These are phyloP conservation scores for Ceratocystis harringtonii DNA, from an alignment of 2,329 filamentous ascomycete genomes.

Conservation along the genomic window DNA sequence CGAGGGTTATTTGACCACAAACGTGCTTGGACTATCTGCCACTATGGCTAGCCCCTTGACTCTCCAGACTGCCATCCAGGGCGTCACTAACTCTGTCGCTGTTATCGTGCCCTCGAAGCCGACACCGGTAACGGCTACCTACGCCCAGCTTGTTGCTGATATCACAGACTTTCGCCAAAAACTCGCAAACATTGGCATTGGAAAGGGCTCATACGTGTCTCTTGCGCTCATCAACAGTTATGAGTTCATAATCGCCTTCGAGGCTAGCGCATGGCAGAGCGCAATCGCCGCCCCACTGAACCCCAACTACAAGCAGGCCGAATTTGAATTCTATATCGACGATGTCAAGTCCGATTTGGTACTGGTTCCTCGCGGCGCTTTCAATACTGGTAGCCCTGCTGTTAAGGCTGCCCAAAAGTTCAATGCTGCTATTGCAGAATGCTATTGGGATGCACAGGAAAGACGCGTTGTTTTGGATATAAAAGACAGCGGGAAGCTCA, in stretches of 20 bases:
- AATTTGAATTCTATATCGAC: conserved; percentile 86
- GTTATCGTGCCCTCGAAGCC: conserved; percentile 59
- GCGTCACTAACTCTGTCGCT: conserved; percentile 36
- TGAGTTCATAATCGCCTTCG: conserved; percentile 76
- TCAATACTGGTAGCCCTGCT: conserved; percentile 49
- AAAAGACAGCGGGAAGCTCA: conserved; percentile 57
- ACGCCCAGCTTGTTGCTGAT: conserved; percentile 50
- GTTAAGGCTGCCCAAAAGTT: conserved; percentile 66
- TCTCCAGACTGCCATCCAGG: conserved; percentile 37
- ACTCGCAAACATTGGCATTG: conserved; percentile 60
- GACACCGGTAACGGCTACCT: conserved; percentile 49
- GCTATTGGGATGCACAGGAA: conserved; percentile 55
- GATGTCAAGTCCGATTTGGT: conserved; percentile 68
- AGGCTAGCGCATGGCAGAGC: conserved; percentile 73
- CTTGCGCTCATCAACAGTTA: conserved; percentile 75
- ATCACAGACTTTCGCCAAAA: conserved; percentile 59
- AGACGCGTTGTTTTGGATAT: conserved; percentile 60
- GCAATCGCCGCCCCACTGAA: conserved; percentile 77
- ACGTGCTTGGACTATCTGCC: background rate
- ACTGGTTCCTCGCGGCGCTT: conserved; percentile 58
- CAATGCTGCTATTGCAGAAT: conserved; percentile 72
- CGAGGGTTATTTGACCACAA: too few species aligned
- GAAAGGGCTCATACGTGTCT: conserved; percentile 55
- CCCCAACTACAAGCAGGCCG: conserved; percentile 73
- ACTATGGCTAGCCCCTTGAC: conserved; percentile 24